Evolutionary conservation across 2,329 filamentous ascomycete genomes (phyloP).

Genomic region (Alternaria metachromatica): DNA sequence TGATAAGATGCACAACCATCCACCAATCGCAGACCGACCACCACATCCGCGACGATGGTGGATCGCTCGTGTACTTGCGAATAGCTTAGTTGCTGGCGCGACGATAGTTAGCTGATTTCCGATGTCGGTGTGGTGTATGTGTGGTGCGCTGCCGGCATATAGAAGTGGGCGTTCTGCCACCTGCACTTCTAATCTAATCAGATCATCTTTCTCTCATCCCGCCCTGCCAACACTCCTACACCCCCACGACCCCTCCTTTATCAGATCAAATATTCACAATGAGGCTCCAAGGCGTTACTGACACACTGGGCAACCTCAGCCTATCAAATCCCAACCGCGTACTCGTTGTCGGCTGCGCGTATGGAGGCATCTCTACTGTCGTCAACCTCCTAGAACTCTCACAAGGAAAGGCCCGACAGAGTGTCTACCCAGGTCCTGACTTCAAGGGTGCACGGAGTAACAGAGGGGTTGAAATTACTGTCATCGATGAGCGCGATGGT

Average conservation of each 20-base stretch:
- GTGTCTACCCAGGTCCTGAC: constrained; percentile 44
- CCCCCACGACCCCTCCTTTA: constrained; percentile 10
- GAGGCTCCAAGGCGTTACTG: constrained; percentile 35
- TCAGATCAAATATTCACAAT: constrained; percentile 32
- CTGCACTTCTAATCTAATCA: constrained; percentile 40
- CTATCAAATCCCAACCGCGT: constrained; percentile 51
- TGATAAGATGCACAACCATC: constrained; percentile 1
- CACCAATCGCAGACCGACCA: constrained; percentile 2
- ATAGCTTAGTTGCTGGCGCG: background rate
- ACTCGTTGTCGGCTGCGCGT: constrained; percentile 74
- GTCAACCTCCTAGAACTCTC: constrained; percentile 72
- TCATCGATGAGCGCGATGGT: constrained; percentile 83
- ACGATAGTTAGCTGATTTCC: constrained; percentile 15
- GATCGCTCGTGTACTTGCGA: background rate
- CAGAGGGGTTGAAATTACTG: constrained; percentile 70
- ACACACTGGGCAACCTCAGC: constrained; percentile 35
- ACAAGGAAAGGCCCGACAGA: constrained; percentile 61
- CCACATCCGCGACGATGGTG: constrained; percentile 4
- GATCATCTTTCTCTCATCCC: constrained; percentile 37
- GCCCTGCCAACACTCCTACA: constrained; percentile 1
- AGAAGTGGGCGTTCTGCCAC: constrained; percentile 3
- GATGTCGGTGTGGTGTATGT: constrained; percentile 17
- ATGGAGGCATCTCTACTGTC: constrained; percentile 71
- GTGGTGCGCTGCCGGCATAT: constrained; percentile 10
- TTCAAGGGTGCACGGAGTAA: constrained; percentile 48